Conservation (phyloP, 2,329 filamentous ascomycete species). For the Xylariaceae sp. region DNA sequence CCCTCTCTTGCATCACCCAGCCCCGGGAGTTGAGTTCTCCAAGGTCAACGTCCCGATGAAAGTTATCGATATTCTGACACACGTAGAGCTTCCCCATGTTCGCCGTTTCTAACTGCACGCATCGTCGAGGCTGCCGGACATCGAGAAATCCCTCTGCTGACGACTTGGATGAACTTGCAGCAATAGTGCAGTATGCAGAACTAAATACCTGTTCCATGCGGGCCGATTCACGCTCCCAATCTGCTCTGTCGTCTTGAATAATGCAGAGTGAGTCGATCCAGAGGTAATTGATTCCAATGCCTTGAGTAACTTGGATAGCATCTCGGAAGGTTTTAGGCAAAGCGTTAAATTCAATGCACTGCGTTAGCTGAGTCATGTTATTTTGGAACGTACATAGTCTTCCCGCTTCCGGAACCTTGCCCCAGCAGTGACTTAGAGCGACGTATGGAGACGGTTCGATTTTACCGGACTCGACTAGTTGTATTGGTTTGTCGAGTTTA, state of each 20-base stretch:
- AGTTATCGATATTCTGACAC: slow-evolving; percentile 27
- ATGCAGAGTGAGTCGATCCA: slow-evolving; percentile 13
- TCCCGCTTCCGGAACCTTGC: slow-evolving; percentile 1
- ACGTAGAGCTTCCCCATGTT: slow-evolving; percentile 8
- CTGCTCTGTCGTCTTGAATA: slow-evolving; percentile 1
- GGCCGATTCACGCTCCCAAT: slow-evolving; percentile 6
- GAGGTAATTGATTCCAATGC: slow-evolving; percentile 8
- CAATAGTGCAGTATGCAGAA: slow-evolving; percentile 26
- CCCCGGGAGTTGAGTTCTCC: slow-evolving; percentile 11
- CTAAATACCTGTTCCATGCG: slow-evolving; percentile 29
- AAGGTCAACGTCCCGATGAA: slow-evolving; percentile 24
- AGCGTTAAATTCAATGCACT: slow-evolving; percentile 4
- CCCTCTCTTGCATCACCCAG: slow-evolving; percentile 31
- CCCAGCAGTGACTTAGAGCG: slow-evolving; percentile 22
- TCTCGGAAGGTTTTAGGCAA: slow-evolving; percentile 15
- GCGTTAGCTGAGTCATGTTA: background rate
- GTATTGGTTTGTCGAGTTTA: background rate
- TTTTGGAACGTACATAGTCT: slow-evolving; percentile 1
- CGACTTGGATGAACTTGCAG: slow-evolving; percentile 17
- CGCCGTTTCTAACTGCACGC: slow-evolving; percentile 3
- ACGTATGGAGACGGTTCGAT: slow-evolving; percentile 8
- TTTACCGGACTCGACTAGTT: background rate
- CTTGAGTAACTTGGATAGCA: slow-evolving; percentile 1
- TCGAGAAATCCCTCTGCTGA: slow-evolving; percentile 18
- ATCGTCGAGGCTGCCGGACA: background rate